Evolutionary conservation across 1,284 basidiomycete genomes (phyloP).

Genomic region (Leccinum fuscescens): DNA sequence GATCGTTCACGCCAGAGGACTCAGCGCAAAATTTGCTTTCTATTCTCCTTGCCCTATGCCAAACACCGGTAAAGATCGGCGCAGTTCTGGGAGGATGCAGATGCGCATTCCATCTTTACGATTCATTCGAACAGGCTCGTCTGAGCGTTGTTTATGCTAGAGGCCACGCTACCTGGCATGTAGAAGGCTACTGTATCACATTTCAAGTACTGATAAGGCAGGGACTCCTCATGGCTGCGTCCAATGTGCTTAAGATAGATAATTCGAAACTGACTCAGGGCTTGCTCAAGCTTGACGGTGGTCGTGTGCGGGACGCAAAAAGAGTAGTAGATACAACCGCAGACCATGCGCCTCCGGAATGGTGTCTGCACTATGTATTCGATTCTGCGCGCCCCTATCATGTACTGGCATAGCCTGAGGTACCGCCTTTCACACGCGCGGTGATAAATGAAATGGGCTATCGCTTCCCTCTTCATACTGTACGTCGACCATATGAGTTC

Average conservation of each 20-base stretch:
- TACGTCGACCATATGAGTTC: slow-evolving; percentile 21
- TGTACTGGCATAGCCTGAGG: neutral
- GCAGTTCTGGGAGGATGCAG: neutral
- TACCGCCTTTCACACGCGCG: neutral
- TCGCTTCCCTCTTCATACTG: neutral
- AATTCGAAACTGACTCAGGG: neutral
- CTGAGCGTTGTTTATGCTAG: neutral
- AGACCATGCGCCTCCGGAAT: too few relatives aligned
- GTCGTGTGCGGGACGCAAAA: neutral
- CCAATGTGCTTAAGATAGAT: neutral
- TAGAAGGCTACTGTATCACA: neutral
- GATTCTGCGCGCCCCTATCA: neutral
- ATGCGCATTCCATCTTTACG: neutral
- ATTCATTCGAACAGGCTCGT: neutral
- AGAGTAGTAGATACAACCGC: neutral
- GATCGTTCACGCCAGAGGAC: neutral
- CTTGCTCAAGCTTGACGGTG: neutral
- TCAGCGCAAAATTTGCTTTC: neutral
- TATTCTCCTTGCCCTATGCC: neutral
- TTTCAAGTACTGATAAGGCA: neutral
- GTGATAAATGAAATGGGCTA: neutral
- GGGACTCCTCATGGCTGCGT: too few relatives aligned
- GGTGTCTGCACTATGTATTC: neutral
- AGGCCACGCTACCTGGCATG: too few relatives aligned
- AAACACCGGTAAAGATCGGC: neutral